phyloP scores from a whole-genome alignment of 2,329 filamentous ascomycete species.

The Pseudogymnoascus pannorum region DNA sequence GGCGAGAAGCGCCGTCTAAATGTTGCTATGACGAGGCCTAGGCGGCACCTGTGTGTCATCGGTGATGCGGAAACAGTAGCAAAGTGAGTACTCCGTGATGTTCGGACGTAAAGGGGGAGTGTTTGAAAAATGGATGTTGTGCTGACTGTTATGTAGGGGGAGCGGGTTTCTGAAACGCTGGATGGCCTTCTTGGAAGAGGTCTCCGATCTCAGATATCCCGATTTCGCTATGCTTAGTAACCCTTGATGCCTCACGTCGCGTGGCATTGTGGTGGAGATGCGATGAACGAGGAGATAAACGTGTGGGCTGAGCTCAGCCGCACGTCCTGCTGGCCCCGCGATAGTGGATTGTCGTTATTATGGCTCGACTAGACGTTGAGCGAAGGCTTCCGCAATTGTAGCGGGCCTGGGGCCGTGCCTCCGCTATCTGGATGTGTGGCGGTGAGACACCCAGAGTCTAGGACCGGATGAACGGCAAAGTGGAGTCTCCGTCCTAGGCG shows the following conservation, averaged over 20 bases:
- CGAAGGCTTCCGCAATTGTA: neutral
- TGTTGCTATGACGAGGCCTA: conserved; percentile 94
- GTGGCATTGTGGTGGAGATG: neutral
- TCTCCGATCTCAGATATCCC: conserved; percentile 85
- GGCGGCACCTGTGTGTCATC: conserved; percentile 80
- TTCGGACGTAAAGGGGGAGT: neutral
- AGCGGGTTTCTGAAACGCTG: conserved; percentile 79
- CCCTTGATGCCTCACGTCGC: conserved; percentile 8
- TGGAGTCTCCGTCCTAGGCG: neutral
- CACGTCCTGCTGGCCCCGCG: neutral
- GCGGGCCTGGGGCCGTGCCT: neutral
- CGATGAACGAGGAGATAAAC: conserved; percentile 2
- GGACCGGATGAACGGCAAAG: neutral
- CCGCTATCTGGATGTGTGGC: neutral
- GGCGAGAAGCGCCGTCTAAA: conserved; percentile 88
- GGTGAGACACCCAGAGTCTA: neutral
- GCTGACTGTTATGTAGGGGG: conserved; percentile 48
- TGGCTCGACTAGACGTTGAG: neutral
- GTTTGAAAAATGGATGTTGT: conserved; percentile 13
- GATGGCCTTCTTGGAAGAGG: conserved; percentile 86
- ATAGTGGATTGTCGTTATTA: neutral
- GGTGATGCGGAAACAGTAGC: conserved; percentile 92
- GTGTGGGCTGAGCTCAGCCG: neutral
- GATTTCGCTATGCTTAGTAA: conserved; percentile 41
- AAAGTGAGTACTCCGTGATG: conserved; percentile 52